These are phyloP conservation scores for Groenewaldozyma sp. DNA, from an alignment of 1,139 yeast genomes.

Conservation along the genomic window DNA sequence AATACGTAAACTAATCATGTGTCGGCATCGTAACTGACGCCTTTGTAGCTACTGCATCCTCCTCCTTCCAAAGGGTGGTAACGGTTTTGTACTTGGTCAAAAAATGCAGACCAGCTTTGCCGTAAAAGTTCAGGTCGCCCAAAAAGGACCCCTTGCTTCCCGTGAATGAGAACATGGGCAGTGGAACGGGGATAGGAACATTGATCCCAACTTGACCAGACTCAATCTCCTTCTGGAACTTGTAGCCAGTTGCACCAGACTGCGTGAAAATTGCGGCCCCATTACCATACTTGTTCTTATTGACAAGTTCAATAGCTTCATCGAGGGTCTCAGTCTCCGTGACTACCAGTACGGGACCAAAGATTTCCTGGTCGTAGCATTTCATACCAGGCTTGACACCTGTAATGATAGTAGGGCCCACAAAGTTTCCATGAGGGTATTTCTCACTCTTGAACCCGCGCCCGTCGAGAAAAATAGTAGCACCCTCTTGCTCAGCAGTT, in stretches of 20 bases:
- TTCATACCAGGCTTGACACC: slow-evolving; percentile 60
- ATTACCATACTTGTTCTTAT: slow-evolving; percentile 61
- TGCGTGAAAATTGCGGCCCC: slow-evolving; percentile 66
- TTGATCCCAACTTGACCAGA: slow-evolving; percentile 76
- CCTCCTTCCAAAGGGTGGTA: slow-evolving; percentile 59
- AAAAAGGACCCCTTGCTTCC: slow-evolving; percentile 71
- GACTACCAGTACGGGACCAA: slow-evolving; percentile 65
- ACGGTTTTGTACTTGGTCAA: slow-evolving; percentile 72
- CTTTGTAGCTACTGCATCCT: slow-evolving; percentile 45
- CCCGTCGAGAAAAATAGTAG: slow-evolving; percentile 56
- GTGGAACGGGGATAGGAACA: slow-evolving; percentile 78
- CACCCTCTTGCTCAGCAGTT: slow-evolving; percentile 47
- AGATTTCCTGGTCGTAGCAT: slow-evolving; percentile 67
- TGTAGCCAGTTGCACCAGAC: slow-evolving; percentile 61
- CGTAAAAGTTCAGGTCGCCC: slow-evolving; percentile 74
- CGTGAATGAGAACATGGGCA: slow-evolving; percentile 76
- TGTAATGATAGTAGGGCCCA: slow-evolving; percentile 63
- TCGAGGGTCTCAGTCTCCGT: slow-evolving; percentile 59
- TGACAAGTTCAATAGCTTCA: slow-evolving; percentile 61
- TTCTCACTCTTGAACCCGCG: slow-evolving; percentile 43
- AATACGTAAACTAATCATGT: slow-evolving; percentile 26
- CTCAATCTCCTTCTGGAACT: slow-evolving; percentile 60
- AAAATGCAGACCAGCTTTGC: slow-evolving; percentile 64
- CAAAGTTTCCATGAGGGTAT: slow-evolving; percentile 59
- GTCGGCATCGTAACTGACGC: slow-evolving; percentile 59